A percentile compares a stretch with the other conserved stretches of the same genome.
Conservation (phyloP, 208 protist genomes). For the Trypanosoma mega region DNA sequence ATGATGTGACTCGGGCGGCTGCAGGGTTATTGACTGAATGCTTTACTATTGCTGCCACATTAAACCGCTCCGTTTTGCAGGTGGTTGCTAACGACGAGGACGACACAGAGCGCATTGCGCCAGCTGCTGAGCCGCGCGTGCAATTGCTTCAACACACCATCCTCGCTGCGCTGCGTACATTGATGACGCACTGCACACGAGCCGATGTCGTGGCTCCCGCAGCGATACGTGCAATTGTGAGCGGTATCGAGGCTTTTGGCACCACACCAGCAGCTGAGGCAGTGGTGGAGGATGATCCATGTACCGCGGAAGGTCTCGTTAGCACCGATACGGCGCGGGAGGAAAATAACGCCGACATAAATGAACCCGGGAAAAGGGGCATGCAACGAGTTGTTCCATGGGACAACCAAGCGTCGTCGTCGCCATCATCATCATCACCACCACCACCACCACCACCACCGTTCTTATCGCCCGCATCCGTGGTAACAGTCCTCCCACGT, state of each 20-base stretch:
- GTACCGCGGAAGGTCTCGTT: no score
- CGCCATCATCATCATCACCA: no score
- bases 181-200: conserved; percentile 59
- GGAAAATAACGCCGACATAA: neutral
- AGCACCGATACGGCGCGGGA: no score
- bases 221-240: conserved; percentile 50
- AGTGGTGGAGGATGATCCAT: conserved; percentile 39
- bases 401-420: no score
- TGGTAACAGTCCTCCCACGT: conserved; percentile 45
- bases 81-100: conserved; percentile 46
- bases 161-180: conserved; percentile 48
- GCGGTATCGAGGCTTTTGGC: conserved; percentile 67
- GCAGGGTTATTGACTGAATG: conserved; percentile 57
- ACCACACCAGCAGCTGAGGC: conserved; percentile 48
- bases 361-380: neutral
- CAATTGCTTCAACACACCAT: conserved; percentile 58
- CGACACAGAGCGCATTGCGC: conserved; percentile 68
- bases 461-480: conserved; percentile 24
- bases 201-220: conserved; percentile 30
- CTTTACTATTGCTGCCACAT: conserved; percentile 47
- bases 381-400: neutral
- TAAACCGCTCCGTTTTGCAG: conserved; percentile 64
- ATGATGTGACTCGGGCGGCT: no score
- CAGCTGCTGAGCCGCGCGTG: conserved; percentile 59
- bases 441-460: conserved; percentile 7